Base-by-base conservation (phyloP, 257 asterid genomes). In the Catharanthus roseus region DNA sequence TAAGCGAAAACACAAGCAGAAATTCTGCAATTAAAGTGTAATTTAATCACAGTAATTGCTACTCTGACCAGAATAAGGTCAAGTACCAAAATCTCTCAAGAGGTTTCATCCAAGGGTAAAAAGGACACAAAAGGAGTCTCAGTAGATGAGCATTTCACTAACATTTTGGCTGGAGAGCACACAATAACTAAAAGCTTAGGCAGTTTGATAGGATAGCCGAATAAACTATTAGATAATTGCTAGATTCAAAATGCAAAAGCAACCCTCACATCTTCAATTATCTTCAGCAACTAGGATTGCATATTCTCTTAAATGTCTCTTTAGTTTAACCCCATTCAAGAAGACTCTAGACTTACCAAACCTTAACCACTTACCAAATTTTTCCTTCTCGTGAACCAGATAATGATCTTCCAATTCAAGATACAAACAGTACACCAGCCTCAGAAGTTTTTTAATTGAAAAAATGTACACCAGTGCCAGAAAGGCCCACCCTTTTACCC, bases 41-140 rank as follows among this genome's bases (percentile, higher is more conserved):
- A 54, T 54, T 5, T 54, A 56, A 56, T 56, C 63, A 56, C 7
- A 28, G 15, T 10, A 28, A 10, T 24, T 23, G 1, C 29, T 24
- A 56, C 5, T 56, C 26, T 19, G 67, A 16, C 45, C 47, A 62
- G 28, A 72, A 63, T 38, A 70, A 73, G 61, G 65, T 67, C 62
- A 68, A 31, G 44, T 63, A 71, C 39, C 50, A 65, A 71, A 74
- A 41, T 55, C 11, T 34, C 67, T 18, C 16, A 18, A 19, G 28
- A 34, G 16, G 28, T 34, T 2, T 34, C 8, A 34, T 36, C 41
- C 19, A 1, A 15, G 2, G 19, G 2, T 1, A 45, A 4, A 45
- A 15, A 12, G 19, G 19, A 13, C 1, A 10, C 29, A 16, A 5
- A 31, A 16, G 16, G 18, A 34, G 16, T 34, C 44, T 34, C 24